Conservation (phyloP, 1,284 basidiomycete genomes). For the Puccinia polysora region DNA sequence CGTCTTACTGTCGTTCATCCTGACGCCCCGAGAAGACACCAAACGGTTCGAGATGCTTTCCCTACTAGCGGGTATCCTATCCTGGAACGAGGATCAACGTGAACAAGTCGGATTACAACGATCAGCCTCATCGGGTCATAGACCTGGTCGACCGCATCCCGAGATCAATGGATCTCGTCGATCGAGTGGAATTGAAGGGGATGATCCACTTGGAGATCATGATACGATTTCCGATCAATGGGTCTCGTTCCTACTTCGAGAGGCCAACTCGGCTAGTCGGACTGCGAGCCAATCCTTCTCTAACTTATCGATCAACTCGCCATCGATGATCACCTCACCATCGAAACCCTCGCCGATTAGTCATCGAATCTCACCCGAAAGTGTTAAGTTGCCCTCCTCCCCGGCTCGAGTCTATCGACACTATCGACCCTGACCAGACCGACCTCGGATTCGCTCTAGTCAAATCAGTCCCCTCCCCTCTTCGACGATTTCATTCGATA, state of each 20-base stretch:
- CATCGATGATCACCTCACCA: not conserved
- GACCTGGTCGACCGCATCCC: not conserved
- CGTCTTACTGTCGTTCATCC: conserved; percentile 84
- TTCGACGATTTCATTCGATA: not conserved
- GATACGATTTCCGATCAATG: conserved; percentile 44
- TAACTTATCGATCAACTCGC: conserved; percentile 1
- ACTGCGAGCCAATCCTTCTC: conserved; percentile 6
- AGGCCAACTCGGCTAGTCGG: conserved; percentile 25
- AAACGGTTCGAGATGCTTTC: conserved; percentile 96
- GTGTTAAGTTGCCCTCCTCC: conserved; percentile 16
- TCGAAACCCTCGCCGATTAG: conserved; percentile 3
- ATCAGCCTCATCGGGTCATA: conserved; percentile 51
- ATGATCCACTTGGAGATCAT: conserved; percentile 37
- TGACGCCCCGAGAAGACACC: conserved; percentile 79
- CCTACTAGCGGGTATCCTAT: conserved; percentile 78
- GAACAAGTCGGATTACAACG: conserved; percentile 84
- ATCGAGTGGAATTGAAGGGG: not conserved
- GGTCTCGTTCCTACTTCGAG: conserved; percentile 43
- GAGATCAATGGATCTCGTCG: not conserved
- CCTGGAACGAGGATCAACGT: conserved; percentile 82
- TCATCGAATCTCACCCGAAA: conserved; percentile 1
- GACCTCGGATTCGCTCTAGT: conserved; percentile 19
- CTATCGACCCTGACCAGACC: conserved; percentile 35
- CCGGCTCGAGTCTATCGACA: conserved; percentile 39
- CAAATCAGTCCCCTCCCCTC: not conserved